A percentile compares a stretch with the other conserved stretches of the same genome.
These are phyloP conservation scores for Sphagnum contortum DNA, from an alignment of 225 moss, liverwort and hornwort genomes.

Conservation along the genomic window DNA sequence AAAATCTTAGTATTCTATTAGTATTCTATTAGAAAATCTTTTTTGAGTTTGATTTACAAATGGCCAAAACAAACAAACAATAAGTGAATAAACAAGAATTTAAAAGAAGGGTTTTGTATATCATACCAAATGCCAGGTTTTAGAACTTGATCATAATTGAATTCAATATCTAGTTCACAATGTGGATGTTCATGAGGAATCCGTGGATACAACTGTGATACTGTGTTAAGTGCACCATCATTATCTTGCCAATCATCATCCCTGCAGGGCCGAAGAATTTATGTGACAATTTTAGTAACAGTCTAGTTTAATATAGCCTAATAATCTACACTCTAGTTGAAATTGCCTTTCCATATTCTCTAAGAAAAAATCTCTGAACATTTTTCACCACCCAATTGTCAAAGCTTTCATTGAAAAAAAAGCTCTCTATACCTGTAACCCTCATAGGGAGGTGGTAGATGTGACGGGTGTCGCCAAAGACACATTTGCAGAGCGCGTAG, in stretches of 20 bases:
- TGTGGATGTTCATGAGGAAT: conserved; percentile 64
- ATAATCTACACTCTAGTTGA: too few relatives aligned
- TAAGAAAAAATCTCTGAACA: too few relatives aligned
- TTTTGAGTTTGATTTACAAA: too few relatives aligned
- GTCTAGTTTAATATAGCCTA: too few relatives aligned
- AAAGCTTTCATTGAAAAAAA: not conserved
- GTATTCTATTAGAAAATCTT: too few relatives aligned
- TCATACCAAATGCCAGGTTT: conserved; percentile 78
- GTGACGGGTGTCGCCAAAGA: conserved; percentile 57
- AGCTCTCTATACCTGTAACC: conserved; percentile 51
- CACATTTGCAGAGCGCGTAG: conserved; percentile 67
- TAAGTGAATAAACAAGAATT: too few relatives aligned
- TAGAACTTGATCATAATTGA: conserved; percentile 36
- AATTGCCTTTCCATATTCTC: too few relatives aligned
- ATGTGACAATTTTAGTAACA: too few relatives aligned
- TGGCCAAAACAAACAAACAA: too few relatives aligned
- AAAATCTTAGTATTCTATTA: too few relatives aligned
- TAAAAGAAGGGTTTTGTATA: too few relatives aligned
- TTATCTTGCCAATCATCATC: conserved; percentile 86
- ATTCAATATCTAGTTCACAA: conserved; percentile 35
- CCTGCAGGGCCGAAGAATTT: conserved; percentile 28
- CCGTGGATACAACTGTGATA: conserved; percentile 71
- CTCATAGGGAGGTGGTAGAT: conserved; percentile 49
- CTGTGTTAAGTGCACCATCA: conserved; percentile 82
- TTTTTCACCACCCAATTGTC: too few relatives aligned